Conservation (phyloP, 2,329 filamentous ascomycete genomes). For the Botrytis deweyae region DNA sequence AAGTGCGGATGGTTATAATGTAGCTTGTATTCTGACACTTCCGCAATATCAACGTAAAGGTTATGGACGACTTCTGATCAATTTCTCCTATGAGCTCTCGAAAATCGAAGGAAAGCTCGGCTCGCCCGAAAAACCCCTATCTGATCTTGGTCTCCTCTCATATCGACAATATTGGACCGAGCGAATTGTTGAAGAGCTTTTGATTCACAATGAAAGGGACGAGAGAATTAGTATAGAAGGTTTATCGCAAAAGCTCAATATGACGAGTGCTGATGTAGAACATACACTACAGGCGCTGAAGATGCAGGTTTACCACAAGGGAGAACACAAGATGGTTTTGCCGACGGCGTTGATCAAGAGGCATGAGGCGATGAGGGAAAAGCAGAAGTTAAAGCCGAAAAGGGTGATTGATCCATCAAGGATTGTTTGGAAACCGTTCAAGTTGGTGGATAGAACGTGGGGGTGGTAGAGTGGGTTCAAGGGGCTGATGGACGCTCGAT, state of each 20-base stretch:
- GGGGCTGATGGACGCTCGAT: neutral
- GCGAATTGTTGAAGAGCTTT: constrained; percentile 82
- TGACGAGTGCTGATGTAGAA: constrained; percentile 97
- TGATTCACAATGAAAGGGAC: constrained; percentile 66
- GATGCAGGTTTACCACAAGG: constrained; percentile 94
- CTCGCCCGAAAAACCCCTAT: constrained; percentile 93
- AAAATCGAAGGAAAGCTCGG: constrained; percentile 94
- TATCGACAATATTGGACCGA: constrained; percentile 99
- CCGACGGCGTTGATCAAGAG: constrained; percentile 76
- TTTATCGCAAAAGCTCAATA: constrained; percentile 74
- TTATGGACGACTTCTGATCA: constrained; percentile 88
- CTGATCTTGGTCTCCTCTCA: constrained; percentile 86
- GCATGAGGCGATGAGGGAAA: constrained; percentile 66
- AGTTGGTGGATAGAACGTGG: constrained; percentile 87
- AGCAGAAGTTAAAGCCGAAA: constrained; percentile 75
- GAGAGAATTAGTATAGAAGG: constrained; percentile 82
- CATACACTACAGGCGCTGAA: constrained; percentile 91
- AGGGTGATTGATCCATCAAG: constrained; percentile 72
- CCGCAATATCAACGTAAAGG: constrained; percentile 96
- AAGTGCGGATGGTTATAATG: constrained; percentile 93
- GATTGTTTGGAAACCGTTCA: constrained; percentile 94
- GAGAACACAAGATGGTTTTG: constrained; percentile 93
- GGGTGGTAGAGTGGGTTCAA: constrained; percentile 66
- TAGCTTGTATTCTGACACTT: constrained; percentile 94
- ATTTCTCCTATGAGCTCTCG: constrained; percentile 95